phyloP scores from a whole-genome alignment of 768 basidiomycete genomes.

The Sporobolomyces roseus region DNA sequence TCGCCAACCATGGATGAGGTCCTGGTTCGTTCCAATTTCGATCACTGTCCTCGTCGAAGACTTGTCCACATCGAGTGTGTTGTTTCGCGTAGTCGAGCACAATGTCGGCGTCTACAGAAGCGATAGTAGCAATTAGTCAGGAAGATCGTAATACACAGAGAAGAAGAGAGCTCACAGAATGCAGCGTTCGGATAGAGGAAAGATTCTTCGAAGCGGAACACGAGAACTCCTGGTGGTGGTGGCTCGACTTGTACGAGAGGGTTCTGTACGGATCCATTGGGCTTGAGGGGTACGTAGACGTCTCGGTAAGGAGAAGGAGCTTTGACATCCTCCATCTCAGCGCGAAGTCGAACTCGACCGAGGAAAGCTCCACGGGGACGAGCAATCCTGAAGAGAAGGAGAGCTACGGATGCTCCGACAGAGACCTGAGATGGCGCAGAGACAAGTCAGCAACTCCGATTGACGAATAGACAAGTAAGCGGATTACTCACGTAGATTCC shows the following conservation, averaged over 20 bases:
- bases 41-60: conserved; percentile 58
- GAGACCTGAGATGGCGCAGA: conserved; percentile 50
- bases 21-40: conserved; percentile 72
- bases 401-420: conserved; percentile 68
- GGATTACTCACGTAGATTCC: conserved; percentile 47
- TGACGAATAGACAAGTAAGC: too few relatives aligned
- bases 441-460: too few relatives aligned
- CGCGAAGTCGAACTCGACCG: conserved; percentile 67
- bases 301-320: conserved; percentile 56
- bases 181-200: conserved; percentile 56
- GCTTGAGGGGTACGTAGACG: conserved; percentile 73
- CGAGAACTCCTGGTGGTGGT: conserved; percentile 77
- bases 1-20: conserved; percentile 6
- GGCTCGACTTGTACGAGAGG: conserved; percentile 66
- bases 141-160: neutral
- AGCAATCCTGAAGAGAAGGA: conserved; percentile 81
- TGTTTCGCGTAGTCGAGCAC: conserved; percentile 77
- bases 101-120: conserved; percentile 56
- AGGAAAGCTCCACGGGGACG: conserved; percentile 86
- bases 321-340: conserved; percentile 37
- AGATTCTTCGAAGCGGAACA: conserved; percentile 60
- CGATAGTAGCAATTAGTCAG: too few relatives aligned
- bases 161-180: neutral
- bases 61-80: conserved; percentile 62
- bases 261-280: conserved; percentile 57